Conservation (phyloP, 2,329 filamentous ascomycete species). For the Intubia oerlemansii region DNA sequence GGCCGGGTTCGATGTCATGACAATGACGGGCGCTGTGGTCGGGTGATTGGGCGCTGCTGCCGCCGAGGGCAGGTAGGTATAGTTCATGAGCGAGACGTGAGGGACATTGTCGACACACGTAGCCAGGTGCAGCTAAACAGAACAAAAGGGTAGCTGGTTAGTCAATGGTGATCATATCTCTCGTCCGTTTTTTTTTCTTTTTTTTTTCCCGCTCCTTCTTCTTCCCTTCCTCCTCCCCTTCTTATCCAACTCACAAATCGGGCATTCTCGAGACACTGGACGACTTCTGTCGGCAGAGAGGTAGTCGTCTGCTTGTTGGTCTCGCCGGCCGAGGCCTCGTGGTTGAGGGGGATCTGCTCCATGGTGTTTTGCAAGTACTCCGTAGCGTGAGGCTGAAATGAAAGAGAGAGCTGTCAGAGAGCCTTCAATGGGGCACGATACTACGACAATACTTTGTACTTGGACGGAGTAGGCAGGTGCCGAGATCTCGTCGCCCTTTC, state of each 20-base stretch:
- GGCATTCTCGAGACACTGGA: slow-evolving; percentile 81
- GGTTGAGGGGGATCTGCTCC: slow-evolving; percentile 50
- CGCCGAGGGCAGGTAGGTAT: slow-evolving; percentile 78
- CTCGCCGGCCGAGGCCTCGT: slow-evolving; percentile 53
- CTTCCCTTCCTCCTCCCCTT: not conserved
- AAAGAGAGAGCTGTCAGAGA: not conserved
- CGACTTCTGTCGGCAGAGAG: slow-evolving; percentile 61
- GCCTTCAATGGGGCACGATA: too few species aligned
- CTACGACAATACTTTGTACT: too few species aligned
- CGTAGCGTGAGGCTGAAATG: not conserved
- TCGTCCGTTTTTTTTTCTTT: not conserved
- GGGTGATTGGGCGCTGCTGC: slow-evolving; percentile 32
- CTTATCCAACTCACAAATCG: slow-evolving; percentile 62
- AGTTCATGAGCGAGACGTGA: slow-evolving; percentile 96
- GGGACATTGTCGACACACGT: slow-evolving; percentile 69
- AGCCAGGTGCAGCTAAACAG: slow-evolving; percentile 90
- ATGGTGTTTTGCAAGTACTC: slow-evolving; percentile 17
- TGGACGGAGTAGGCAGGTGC: too few species aligned
- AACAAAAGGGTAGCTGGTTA: too few species aligned
- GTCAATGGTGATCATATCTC: too few species aligned
- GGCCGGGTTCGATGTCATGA: slow-evolving; percentile 75
- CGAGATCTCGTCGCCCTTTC: too few species aligned
- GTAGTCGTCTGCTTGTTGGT: slow-evolving; percentile 49
- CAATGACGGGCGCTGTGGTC: slow-evolving; percentile 63
- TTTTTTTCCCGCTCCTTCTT: slow-evolving; percentile 1